A percentile compares a stretch with the other conserved stretches of the same genome.
These are phyloP conservation scores for Meira miltonrushii DNA, from an alignment of 1,284 basidiomycete genomes.

Conservation along the genomic window DNA sequence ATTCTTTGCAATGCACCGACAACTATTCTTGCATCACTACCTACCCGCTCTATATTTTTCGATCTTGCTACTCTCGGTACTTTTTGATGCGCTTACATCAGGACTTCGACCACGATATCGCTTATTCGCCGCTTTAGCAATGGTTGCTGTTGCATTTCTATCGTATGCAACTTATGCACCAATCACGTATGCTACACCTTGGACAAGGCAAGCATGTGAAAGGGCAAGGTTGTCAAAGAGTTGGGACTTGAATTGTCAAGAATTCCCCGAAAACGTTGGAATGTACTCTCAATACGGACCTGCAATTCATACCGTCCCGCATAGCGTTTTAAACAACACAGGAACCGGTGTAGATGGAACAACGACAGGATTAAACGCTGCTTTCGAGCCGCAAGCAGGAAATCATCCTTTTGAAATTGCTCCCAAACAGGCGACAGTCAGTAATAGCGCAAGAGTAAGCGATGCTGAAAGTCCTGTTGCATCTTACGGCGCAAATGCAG, in stretches of 20 bases:
- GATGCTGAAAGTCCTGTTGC: neutral
- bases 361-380: neutral
- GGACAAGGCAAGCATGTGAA: slow-evolving; percentile 77
- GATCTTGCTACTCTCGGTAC: slow-evolving; percentile 69
- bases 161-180: slow-evolving; percentile 76
- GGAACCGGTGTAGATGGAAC: neutral
- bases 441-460: neutral
- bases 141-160: slow-evolving; percentile 70
- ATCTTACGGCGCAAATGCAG: neutral
- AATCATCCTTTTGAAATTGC: slow-evolving; percentile 19
- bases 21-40: slow-evolving; percentile 89
- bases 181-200: slow-evolving; percentile 74
- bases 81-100: slow-evolving; percentile 81
- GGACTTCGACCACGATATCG: slow-evolving; percentile 70
- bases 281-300: slow-evolving; percentile 33
- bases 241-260: slow-evolving; percentile 90
- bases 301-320: slow-evolving; percentile 16
- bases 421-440: slow-evolving; percentile 11
- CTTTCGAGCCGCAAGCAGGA: slow-evolving; percentile 12
- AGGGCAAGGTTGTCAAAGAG: slow-evolving; percentile 77
- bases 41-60: slow-evolving; percentile 93
- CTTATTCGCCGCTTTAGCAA: slow-evolving; percentile 69
- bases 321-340: neutral
- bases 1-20: slow-evolving; percentile 96
- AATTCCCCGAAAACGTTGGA: slow-evolving; percentile 29